Evolutionary conservation across 2,329 filamentous ascomycete species (phyloP), one percentile per base, ranked within the genome.

Genomic region (Claviceps monticola): DNA sequence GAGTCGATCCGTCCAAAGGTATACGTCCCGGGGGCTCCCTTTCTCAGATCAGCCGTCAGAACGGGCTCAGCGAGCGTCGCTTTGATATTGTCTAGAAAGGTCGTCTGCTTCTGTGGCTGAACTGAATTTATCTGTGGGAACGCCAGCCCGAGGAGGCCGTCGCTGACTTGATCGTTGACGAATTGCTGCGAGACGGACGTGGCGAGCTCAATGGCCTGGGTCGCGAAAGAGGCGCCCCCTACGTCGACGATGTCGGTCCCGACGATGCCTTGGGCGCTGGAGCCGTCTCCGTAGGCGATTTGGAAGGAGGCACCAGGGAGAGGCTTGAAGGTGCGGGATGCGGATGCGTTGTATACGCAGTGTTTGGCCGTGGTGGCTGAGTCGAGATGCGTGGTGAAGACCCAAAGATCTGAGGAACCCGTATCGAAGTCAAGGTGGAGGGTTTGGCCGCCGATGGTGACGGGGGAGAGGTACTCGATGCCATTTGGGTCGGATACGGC

Each of bases 1-100:
- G 60, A 62, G 63, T 90, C 83, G 59, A 90, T 81, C 58, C 66
- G 73, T 55, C 86, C 86, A 59, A 90, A 90, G 61, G 87, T 82
- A 67, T 88, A 90, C 37, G 78, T 74, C 46, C 85, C 85, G 1
- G 72, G 70, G 9, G 59, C 56, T 34, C 57, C 71, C 56, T 77
- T 74, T 60, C 78, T 78, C 47, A 91, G 72, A 54, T 84, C 76
- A 23, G 83, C 84, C 0, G 84, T 86, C 68, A 90, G 85, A 43
- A 90, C 68, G 4, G 56, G 53, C 1, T 52, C 36, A 14, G 54
- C 51, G 1, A 65, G 57, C 17, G 51, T 54, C 0, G 51, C 29
- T n/a, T 55, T 52, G 38, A 64, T 58, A 42, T 64, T 70, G 51
- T 66, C 64, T 53, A 70, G 68, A 50, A 73, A 74, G 0, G 71